Percentiles rank a stretch among this genome's conserved stretches.
Evolutionary conservation across 169 alveolate species (phyloP).

Genomic region (Plasmodium relictum): DNA sequence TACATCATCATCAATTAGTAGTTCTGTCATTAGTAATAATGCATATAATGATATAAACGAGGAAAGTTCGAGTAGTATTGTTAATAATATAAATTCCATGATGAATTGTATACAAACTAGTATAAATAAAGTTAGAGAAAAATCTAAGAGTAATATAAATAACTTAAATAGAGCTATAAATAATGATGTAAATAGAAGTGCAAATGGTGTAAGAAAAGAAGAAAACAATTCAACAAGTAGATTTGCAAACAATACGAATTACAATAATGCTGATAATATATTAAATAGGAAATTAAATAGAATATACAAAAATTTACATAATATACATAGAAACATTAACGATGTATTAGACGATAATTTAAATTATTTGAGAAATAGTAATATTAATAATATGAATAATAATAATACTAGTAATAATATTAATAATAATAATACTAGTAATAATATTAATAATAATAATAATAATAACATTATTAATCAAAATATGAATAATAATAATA

Average conservation of each 20-base stretch:
- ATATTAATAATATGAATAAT: conserved; percentile 3
- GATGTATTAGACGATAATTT: conserved; percentile 10
- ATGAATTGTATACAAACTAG: conserved; percentile 18
- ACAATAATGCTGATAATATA: not conserved
- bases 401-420: not conserved
- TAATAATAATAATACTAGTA: not conserved
- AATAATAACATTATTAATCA: not conserved
- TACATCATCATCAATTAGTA: conserved; percentile 17
- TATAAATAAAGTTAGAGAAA: conserved; percentile 19
- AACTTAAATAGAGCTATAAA: conserved; percentile 17
- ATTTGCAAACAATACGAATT: not conserved
- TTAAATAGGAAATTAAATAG: conserved; percentile 31
- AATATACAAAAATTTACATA: conserved; percentile 27
- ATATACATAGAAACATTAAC: conserved; percentile 46
- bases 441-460: not conserved
- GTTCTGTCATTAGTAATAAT: not conserved
- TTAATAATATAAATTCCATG: conserved; percentile 37
- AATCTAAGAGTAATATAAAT: not conserved
- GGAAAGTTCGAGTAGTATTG: conserved; percentile 12
- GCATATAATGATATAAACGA: conserved; percentile 11
- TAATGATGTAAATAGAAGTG: conserved; percentile 11
- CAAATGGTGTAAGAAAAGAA: conserved; percentile 22
- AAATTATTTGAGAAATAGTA: conserved; percentile 4
- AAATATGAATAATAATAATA: not conserved
- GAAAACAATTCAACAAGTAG: conserved; percentile 14